Percentiles rank a stretch among this genome's conserved stretches.
Evolutionary conservation across 768 basidiomycete genomes (phyloP).

Genomic region (Podaxis rugospora): DNA sequence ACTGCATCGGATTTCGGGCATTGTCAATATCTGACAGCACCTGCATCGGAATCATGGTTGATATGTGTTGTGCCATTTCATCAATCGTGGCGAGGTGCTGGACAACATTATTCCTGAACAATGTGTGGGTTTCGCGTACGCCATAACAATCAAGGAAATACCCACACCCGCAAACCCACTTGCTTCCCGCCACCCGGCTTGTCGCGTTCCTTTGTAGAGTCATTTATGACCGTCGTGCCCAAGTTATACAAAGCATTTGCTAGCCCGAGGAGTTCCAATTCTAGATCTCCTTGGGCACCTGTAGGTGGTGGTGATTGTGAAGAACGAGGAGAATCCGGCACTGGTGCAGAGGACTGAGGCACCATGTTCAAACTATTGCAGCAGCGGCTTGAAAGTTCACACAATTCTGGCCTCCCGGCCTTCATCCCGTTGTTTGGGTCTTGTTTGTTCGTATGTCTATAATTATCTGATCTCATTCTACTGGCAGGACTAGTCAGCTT

Average conservation of each 20-base stretch:
- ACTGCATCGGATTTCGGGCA: conserved; percentile 73
- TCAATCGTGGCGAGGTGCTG: conserved; percentile 63
- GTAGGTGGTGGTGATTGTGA: conserved; percentile 70
- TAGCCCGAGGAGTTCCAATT: conserved; percentile 70
- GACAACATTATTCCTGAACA: conserved; percentile 70
- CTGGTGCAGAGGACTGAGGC: conserved; percentile 18
- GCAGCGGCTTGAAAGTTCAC: neutral
- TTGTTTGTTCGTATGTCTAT: conserved; percentile 3
- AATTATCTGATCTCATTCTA: conserved; percentile 4
- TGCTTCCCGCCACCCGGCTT: conserved; percentile 68
- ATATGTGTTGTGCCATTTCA: conserved; percentile 56
- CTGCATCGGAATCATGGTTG: conserved; percentile 70
- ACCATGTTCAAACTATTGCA: neutral
- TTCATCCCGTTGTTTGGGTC: conserved; percentile 4
- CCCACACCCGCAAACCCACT: conserved; percentile 73
- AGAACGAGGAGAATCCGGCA: conserved; percentile 66
- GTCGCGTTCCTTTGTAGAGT: conserved; percentile 76
- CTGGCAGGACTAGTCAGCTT: neutral
- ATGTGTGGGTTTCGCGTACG: conserved; percentile 3
- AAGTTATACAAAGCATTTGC: conserved; percentile 77
- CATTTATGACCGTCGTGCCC: conserved; percentile 79
- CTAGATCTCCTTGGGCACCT: conserved; percentile 69
- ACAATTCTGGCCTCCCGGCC: neutral
- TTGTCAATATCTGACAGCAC: conserved; percentile 77
- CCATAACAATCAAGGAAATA: conserved; percentile 5